Conservation (phyloP, 305 asterid species). For the Solanum hybrid region DNA sequence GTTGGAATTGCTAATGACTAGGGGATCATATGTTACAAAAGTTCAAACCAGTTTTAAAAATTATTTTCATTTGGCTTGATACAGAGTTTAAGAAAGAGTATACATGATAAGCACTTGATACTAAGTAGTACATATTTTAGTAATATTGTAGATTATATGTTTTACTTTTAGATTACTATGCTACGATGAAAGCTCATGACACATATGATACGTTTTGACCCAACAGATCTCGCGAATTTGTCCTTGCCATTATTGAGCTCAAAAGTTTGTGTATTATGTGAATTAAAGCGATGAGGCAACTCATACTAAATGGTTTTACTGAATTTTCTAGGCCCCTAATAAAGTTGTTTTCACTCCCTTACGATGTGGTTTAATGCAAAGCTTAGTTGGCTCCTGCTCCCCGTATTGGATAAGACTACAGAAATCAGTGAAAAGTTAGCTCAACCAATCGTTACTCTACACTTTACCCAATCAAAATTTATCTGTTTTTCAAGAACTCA, state of each 20-base stretch:
- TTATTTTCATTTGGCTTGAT: no score
- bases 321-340: slow-evolving; percentile 22
- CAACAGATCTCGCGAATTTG: neutral
- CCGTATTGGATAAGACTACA: slow-evolving; percentile 30
- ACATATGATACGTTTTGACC: neutral
- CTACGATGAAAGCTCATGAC: neutral
- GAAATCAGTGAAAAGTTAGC: slow-evolving; percentile 17
- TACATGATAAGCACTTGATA: neutral
- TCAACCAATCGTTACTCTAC: slow-evolving; percentile 25
- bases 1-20: neutral
- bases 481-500: neutral
- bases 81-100: no score
- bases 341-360: neutral
- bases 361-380: slow-evolving; percentile 15
- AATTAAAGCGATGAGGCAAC: slow-evolving; percentile 8
- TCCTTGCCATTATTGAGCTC: neutral
- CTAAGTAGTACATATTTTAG: neutral
- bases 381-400: slow-evolving; percentile 27
- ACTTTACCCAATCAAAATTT: slow-evolving; percentile 35
- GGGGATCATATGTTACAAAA: neutral
- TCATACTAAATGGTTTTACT: slow-evolving; percentile 19
- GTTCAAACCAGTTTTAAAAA: neutral
- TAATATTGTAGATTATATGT: neutral
- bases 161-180: neutral
- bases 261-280: neutral